Base-by-base conservation (phyloP, 345 rosid genomes). In the Brassica rapa region DNA sequence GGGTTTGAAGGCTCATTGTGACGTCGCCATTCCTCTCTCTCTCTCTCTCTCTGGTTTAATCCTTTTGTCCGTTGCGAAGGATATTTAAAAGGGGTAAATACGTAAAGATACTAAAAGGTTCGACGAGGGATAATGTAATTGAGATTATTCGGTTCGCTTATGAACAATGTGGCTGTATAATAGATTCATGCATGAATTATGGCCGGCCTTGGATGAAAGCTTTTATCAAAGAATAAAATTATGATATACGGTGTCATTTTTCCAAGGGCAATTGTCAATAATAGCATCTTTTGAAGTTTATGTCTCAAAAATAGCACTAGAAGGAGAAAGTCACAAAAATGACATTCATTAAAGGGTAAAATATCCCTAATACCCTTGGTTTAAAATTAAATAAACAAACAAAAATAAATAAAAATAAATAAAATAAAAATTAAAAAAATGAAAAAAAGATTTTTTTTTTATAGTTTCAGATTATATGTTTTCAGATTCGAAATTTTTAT, bases 51-150 rank as follows among this genome's bases (percentile, higher is more conserved):
- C 53, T 30, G 16, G 46, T 6, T 68, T 2, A 70, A 61, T 39
- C 41, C 27, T 73, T 53, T 68, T 51, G 75, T 74, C 75, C 66
- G 74, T 67, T 73, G 82, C 16, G 49, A 59, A 71, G 29, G 63
- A 37, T 35, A 29, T 12, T 29, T 23, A 16, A 32, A 53, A 77
- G 11, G 71, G 61, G 8, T 23, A 61, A 59, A 25, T 77, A n/a
- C 1, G 67, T 71, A 77, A 71, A 64, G 6, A 8, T 49, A 19
- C 7, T 16, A 39, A 16, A 21, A 8, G 30, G 12, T 43, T 59
- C 53, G 53, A 46, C 16, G 53, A 27, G 30, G 30, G 30, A 46
- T 46, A 4, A 4, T 46, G 53, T 46, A 4, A 46, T 41, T 41
- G 51, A 41, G 51, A 41, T 41, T 14, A 41, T 41, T 41, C 51